A percentile compares a stretch with the other conserved stretches of the same genome.
Evolutionary conservation across 306 rosid species (phyloP).

Genomic region (Geum urbanum): DNA sequence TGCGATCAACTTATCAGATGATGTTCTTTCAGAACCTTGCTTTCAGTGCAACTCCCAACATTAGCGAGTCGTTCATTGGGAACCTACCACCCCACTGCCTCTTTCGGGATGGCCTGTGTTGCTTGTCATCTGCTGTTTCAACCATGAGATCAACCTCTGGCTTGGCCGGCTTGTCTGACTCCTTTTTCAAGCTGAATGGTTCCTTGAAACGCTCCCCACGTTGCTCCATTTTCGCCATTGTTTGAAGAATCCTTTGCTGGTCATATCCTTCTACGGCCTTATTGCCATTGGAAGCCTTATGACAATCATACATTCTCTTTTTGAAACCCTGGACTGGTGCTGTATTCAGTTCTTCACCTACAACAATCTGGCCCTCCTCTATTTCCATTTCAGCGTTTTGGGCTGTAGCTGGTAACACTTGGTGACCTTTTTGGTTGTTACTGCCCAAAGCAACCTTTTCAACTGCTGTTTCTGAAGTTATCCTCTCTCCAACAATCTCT

Average conservation of each 20-base stretch:
- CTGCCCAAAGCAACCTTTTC: constrained; percentile 18
- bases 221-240: constrained; percentile 73
- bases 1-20: background rate
- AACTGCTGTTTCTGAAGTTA: constrained; percentile 18
- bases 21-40: constrained; percentile 3
- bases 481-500: constrained; percentile 34
- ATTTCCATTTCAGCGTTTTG: constrained; percentile 38
- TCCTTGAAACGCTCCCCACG: constrained; percentile 77
- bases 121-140: constrained; percentile 35
- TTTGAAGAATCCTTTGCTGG: constrained; percentile 52
- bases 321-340: constrained; percentile 14
- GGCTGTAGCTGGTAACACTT: constrained; percentile 27
- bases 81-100: constrained; percentile 51
- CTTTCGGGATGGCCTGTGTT: constrained; percentile 58
- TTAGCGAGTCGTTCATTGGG: constrained; percentile 7
- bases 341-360: constrained; percentile 30
- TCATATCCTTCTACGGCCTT: constrained; percentile 31
- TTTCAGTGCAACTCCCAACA: background rate
- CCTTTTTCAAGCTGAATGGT: constrained; percentile 42
- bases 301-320: constrained; percentile 22
- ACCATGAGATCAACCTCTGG: constrained; percentile 30
- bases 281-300: constrained; percentile 18
- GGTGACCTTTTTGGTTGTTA: constrained; percentile 23
- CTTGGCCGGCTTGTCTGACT: constrained; percentile 38
- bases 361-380: constrained; percentile 56